These are phyloP conservation scores for Vicia villosa DNA, from an alignment of 306 rosid species.

Conservation along the genomic window DNA sequence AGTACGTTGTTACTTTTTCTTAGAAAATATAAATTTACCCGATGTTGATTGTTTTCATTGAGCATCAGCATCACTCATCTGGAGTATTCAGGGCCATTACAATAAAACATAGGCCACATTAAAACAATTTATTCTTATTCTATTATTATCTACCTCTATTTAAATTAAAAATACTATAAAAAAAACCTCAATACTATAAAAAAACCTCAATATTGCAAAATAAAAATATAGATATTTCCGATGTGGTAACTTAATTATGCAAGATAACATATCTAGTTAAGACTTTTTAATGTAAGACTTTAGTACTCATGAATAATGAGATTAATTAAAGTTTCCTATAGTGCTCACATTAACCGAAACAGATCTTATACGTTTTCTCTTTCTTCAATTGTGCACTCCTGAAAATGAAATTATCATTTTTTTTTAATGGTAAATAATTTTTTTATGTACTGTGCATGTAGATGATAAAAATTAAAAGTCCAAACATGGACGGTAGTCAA, in stretches of 20 bases:
- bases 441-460: not conserved
- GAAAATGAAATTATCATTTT: not conserved
- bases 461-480: constrained; percentile 2
- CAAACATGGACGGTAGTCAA: not conserved
- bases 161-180: not conserved
- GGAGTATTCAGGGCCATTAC: not conserved
- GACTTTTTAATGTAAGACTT: constrained; percentile 1
- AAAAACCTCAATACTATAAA: not conserved
- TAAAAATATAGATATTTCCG: not conserved
- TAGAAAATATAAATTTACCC: not conserved
- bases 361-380: constrained; percentile 11
- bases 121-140: constrained; percentile 25
- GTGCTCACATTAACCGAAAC: constrained; percentile 17
- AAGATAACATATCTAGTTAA: constrained; percentile 28
- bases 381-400: constrained; percentile 1
- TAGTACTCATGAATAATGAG: constrained; percentile 14
- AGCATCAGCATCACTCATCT: not conserved
- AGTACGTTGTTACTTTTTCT: not conserved
- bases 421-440: constrained; percentile 14
- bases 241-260: not conserved
- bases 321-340: constrained; percentile 8
- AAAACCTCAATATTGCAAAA: not conserved
- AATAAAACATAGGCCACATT: not conserved
- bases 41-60: constrained; percentile 4
- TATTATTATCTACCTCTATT: constrained; percentile 7